Evolutionary conservation across 495 filamentous ascomycete genomes (phyloP).

Genomic region (Chaetomium tenue): DNA sequence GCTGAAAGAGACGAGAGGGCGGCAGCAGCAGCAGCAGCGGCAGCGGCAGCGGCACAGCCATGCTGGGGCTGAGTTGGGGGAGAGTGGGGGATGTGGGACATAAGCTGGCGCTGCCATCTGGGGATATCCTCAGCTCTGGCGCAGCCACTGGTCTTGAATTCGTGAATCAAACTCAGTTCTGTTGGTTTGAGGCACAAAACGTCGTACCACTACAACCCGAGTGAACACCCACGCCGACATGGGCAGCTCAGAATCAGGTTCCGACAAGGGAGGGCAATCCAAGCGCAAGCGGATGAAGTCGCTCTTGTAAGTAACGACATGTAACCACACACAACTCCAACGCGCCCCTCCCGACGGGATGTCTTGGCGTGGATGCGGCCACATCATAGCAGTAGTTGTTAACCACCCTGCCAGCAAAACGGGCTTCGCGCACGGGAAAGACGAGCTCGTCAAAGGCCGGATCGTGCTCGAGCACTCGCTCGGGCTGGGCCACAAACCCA

Average conservation of each 20-base stretch:
- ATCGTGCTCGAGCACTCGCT: conserved; percentile 40
- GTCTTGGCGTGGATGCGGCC: neutral
- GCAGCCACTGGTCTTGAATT: neutral
- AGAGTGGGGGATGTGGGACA: conserved; percentile 10
- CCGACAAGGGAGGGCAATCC: conserved; percentile 5
- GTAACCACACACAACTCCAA: too few relatives aligned
- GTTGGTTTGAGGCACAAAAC: neutral
- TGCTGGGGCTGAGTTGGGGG: conserved; percentile 10
- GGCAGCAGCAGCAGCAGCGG: too few relatives aligned
- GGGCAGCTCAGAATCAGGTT: conserved; percentile 15
- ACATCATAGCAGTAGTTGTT: neutral
- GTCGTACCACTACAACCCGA: neutral
- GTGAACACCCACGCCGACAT: neutral
- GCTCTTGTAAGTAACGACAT: conserved; percentile 26
- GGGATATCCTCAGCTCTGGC: conserved; percentile 9
- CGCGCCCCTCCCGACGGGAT: too few relatives aligned
- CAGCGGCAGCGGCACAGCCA: conserved; percentile 10
- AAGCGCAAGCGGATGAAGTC: conserved; percentile 27
- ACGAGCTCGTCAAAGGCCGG: conserved; percentile 41
- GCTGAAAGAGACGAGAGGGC: neutral
- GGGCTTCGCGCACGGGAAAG: conserved; percentile 29
- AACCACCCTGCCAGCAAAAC: conserved; percentile 19
- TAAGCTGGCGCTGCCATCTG: neutral
- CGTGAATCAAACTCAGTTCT: neutral
- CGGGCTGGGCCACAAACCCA: conserved; percentile 45